Percentiles rank a stretch among this genome's conserved stretches.
These are phyloP conservation scores for Gnomoniopsis smithogilvyi DNA, from an alignment of 2,329 filamentous ascomycete species.

Conservation along the genomic window DNA sequence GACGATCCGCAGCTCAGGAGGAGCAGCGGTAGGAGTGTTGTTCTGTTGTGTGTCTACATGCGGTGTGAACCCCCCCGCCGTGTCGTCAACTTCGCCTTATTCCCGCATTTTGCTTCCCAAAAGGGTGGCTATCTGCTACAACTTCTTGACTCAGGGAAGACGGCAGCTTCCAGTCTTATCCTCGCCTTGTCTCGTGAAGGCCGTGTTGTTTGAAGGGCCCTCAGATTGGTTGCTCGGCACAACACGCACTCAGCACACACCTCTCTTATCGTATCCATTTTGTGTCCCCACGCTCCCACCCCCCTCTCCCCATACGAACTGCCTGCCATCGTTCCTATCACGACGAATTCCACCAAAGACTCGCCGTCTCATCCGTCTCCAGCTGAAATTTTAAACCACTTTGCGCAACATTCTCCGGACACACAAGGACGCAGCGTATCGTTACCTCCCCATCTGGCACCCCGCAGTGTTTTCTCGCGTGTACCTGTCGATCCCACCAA, in stretches of 20 bases:
- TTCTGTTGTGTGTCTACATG: conserved; percentile 6
- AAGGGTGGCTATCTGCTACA: not conserved
- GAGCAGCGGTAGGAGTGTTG: not conserved
- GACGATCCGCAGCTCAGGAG: not conserved
- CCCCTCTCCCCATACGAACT: no score
- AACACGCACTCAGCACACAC: no score
- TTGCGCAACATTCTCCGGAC: not conserved
- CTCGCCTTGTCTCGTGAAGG: not conserved
- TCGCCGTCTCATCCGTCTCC: no score
- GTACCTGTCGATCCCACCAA: conserved; percentile 8
- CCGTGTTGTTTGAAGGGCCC: not conserved
- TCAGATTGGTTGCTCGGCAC: not conserved
- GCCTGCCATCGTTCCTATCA: no score
- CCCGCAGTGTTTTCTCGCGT: not conserved
- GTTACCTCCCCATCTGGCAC: conserved; percentile 2
- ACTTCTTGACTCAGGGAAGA: not conserved
- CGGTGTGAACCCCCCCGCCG: not conserved
- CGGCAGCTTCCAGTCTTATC: not conserved
- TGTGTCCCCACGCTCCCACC: no score
- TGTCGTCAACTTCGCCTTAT: not conserved
- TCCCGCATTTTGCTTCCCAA: not conserved
- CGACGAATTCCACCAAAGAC: no score
- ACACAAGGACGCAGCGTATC: not conserved
- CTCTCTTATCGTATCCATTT: no score
- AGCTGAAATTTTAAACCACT: no score